Percentiles rank a stretch among this genome's conserved stretches.
phyloP scores from a whole-genome alignment of 495 filamentous ascomycete species.

The Podospora pseudopauciseta region DNA sequence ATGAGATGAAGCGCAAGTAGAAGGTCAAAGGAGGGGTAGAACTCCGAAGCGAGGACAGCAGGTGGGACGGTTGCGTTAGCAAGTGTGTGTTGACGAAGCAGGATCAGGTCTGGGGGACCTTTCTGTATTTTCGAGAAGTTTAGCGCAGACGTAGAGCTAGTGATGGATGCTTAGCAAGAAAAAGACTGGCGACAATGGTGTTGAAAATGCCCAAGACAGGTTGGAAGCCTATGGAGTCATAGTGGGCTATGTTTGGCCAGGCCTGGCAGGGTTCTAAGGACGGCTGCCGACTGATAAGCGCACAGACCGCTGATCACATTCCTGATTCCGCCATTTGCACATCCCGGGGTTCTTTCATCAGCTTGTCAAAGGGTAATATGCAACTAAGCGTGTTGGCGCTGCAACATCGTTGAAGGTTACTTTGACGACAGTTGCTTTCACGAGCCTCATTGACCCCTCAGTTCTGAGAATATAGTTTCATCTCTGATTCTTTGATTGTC shows the following conservation, averaged over 20 bases:
- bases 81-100: background rate
- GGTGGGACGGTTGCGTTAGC: background rate
- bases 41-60: background rate
- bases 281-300: background rate
- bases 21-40: background rate
- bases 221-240: constrained; percentile 1
- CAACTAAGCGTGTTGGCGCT: background rate
- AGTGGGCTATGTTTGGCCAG: background rate
- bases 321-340: background rate
- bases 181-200: background rate
- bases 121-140: background rate
- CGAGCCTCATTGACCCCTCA: background rate
- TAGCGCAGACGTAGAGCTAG: background rate
- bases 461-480: background rate
- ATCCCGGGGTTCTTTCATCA: background rate
- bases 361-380: background rate
- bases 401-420: background rate
- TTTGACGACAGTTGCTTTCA: background rate
- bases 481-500: background rate
- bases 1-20: background rate
- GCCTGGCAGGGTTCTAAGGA: background rate
- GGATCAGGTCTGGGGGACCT: background rate
- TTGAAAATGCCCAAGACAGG: background rate
- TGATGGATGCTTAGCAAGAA: background rate
- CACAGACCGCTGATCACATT: background rate